A percentile compares a stretch with the other conserved stretches of the same genome.
These are phyloP conservation scores for Metarhizium anisopliae DNA, from an alignment of 2,329 filamentous ascomycete species.

Conservation along the genomic window DNA sequence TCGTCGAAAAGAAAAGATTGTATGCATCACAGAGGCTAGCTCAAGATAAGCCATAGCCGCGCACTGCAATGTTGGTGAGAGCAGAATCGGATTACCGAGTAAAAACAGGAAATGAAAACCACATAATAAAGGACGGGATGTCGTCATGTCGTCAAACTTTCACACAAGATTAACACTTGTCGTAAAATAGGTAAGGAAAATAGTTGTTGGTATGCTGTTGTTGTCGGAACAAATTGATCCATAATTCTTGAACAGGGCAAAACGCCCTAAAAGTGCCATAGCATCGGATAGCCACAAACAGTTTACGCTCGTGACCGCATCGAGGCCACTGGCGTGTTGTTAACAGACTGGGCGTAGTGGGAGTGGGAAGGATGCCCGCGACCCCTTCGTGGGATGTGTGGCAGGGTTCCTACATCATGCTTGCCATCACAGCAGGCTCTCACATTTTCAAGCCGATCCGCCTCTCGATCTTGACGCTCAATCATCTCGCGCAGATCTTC, in stretches of 20 bases:
- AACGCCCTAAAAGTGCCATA: background rate
- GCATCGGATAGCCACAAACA: background rate
- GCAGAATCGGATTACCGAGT: background rate
- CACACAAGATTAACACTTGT: background rate
- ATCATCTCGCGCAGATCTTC: conserved; percentile 77
- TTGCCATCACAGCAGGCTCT: conserved; percentile 97
- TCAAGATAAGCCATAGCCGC: background rate
- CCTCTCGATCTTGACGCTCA: conserved; percentile 66
- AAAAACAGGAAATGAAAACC: background rate
- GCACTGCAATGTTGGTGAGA: background rate
- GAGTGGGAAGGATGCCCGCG: conserved; percentile 30
- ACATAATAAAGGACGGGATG: background rate
- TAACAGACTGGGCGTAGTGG: conserved; percentile 25
- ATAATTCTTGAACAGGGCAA: background rate
- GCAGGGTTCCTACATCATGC: conserved; percentile 60
- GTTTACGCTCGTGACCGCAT: conserved; percentile 24
- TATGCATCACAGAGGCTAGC: background rate
- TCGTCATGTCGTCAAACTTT: conserved; percentile 6
- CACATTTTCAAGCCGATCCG: conserved; percentile 84
- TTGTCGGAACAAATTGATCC: background rate
- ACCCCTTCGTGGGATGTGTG: conserved; percentile 36
- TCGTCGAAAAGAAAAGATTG: background rate
- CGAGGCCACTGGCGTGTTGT: conserved; percentile 26
- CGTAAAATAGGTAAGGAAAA: background rate
- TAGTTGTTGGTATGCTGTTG: background rate